Evolutionary conservation across 2,329 filamentous ascomycete genomes (phyloP).

Genomic region (Orbilia ellipsospora): DNA sequence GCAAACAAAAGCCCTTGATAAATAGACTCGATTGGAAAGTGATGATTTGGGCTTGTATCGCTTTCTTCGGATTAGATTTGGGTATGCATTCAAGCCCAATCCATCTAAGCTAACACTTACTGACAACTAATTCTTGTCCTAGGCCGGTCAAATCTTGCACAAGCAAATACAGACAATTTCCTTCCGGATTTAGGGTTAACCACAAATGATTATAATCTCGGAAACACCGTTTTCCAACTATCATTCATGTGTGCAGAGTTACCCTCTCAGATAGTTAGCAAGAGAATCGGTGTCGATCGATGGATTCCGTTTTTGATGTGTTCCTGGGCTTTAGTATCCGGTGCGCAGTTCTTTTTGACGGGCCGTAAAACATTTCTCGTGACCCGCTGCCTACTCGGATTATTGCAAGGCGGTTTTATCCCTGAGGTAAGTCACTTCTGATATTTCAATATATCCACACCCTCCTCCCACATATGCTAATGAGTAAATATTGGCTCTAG

Average conservation of each 20-base stretch:
- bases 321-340: constrained; percentile 63
- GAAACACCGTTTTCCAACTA: constrained; percentile 64
- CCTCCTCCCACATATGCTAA: too few species aligned
- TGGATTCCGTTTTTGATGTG: constrained; percentile 65
- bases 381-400: constrained; percentile 64
- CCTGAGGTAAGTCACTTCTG: constrained; percentile 60
- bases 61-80: constrained; percentile 40
- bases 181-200: constrained; percentile 63
- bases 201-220: constrained; percentile 66
- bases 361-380: constrained; percentile 63
- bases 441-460: too few species aligned
- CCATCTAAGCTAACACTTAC: not conserved
- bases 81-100: not conserved
- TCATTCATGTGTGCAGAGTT: constrained; percentile 66
- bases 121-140: not conserved
- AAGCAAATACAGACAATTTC: constrained; percentile 61
- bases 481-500: not conserved
- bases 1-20: too few species aligned
- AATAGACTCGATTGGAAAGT: too few species aligned
- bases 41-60: constrained; percentile 20
- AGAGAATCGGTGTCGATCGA: constrained; percentile 67
- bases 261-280: constrained; percentile 67
- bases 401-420: constrained; percentile 68
- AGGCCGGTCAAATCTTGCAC: constrained; percentile 64
- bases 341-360: constrained; percentile 62